These are phyloP conservation scores for Breviolum minutum DNA, from an alignment of 73 alveolate genomes.

Conservation along the genomic window DNA sequence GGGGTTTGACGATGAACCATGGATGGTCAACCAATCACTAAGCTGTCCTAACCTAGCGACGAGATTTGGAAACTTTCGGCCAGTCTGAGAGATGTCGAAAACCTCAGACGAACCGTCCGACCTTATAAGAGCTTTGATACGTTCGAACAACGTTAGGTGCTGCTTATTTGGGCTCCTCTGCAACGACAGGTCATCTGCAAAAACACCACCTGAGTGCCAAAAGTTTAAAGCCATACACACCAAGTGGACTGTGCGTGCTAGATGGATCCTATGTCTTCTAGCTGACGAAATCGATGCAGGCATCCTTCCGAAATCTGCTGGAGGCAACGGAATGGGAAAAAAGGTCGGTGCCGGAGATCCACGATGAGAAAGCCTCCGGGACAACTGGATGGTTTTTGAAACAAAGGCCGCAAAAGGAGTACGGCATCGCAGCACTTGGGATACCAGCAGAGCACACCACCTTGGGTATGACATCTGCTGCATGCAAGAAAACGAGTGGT, in stretches of 20 bases:
- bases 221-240: conserved; percentile 20
- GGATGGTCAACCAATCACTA: not conserved
- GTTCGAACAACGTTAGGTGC: not conserved
- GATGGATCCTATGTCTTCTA: not conserved
- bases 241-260: not conserved
- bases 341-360: not conserved
- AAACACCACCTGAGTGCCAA: not conserved
- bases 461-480: not conserved
- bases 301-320: not conserved
- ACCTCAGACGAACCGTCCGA: not conserved
- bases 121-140: not conserved
- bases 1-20: not conserved
- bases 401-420: not conserved
- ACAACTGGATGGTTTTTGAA: not conserved
- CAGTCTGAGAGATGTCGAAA: not conserved
- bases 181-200: not conserved
- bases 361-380: not conserved
- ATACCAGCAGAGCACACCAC: not conserved
- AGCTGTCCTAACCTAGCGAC: not conserved
- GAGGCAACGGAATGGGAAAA: not conserved
- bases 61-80: not conserved
- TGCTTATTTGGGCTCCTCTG: not conserved
- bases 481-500: too few species aligned
- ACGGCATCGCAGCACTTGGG: not conserved
- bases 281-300: not conserved